Evolutionary conservation across 805 yeast species (phyloP).

Genomic region (Dipodascopsis uninucleata): DNA sequence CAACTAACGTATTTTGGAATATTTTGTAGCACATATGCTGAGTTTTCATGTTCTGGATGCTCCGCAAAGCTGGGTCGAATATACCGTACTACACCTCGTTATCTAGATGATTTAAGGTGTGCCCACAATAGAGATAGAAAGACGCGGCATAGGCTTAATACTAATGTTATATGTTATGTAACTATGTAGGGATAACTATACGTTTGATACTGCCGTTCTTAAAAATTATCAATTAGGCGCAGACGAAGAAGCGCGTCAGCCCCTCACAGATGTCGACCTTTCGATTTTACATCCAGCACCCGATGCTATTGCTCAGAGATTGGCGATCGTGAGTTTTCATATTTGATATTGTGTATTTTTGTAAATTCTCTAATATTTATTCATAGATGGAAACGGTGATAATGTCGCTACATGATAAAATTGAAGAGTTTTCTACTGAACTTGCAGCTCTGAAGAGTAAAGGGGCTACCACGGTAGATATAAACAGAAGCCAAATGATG

Average conservation of each 20-base stretch:
- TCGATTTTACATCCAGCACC: constrained; percentile 23
- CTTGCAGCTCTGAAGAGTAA: too few species aligned
- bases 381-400: constrained; percentile 26
- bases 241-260: constrained; percentile 15
- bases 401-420: constrained; percentile 28
- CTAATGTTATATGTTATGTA: too few species aligned
- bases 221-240: constrained; percentile 30
- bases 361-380: neutral
- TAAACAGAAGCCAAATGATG: too few species aligned
- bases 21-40: constrained; percentile 27
- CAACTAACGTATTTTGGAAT: neutral
- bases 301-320: constrained; percentile 21
- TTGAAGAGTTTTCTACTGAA: constrained; percentile 16
- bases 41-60: constrained; percentile 28
- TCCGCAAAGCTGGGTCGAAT: constrained; percentile 27
- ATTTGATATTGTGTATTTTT: constrained; percentile 1
- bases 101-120: constrained; percentile 29
- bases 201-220: constrained; percentile 28
- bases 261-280: constrained; percentile 19
- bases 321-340: constrained; percentile 21
- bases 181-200: constrained; percentile 27
- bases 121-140: neutral
- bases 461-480: too few species aligned
- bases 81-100: constrained; percentile 31
- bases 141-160: neutral